Percentiles rank a stretch among this genome's conserved stretches.
These are phyloP conservation scores for Globisporangium lucens DNA, from an alignment of 352 stramenopile genomes.

Conservation along the genomic window DNA sequence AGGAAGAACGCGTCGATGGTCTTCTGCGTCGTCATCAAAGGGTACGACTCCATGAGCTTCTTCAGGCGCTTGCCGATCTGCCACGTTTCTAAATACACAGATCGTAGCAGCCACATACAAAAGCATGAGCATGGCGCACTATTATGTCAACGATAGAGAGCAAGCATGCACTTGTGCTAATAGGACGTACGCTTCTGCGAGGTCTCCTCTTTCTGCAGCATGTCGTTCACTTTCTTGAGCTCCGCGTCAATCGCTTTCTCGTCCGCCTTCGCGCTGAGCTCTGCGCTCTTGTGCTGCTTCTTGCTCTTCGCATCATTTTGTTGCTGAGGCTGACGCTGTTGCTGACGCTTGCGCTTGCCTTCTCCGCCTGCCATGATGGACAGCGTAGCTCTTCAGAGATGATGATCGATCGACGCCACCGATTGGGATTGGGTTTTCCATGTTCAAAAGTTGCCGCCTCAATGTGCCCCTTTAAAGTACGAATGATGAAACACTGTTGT, in stretches of 20 bases:
- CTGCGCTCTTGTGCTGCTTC: conserved; percentile 8
- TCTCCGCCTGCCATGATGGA: neutral
- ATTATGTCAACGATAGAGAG: neutral
- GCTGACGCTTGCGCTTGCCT: conserved; percentile 19
- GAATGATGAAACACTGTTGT: neutral
- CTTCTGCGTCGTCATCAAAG: conserved; percentile 43
- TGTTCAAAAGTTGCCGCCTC: neutral
- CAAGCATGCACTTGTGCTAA: neutral
- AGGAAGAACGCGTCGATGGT: conserved; percentile 76
- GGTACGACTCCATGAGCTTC: conserved; percentile 63
- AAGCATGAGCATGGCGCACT: neutral
- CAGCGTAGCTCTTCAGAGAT: neutral
- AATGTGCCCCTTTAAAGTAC: neutral
- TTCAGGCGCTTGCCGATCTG: conserved; percentile 85
- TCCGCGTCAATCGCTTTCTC: conserved; percentile 26
- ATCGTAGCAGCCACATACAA: neutral
- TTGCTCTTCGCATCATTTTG: conserved; percentile 9
- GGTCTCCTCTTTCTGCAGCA: conserved; percentile 63
- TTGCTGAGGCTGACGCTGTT: neutral
- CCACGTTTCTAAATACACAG: conserved; percentile 61
- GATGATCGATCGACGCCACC: conserved; percentile 7
- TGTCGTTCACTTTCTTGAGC: conserved; percentile 47
- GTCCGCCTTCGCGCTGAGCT: conserved; percentile 1
- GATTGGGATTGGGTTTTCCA: conserved; percentile 2
- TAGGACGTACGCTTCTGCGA: conserved; percentile 45